Evolutionary conservation across 2,329 filamentous ascomycete species (phyloP).

Genomic region (Hymenoscyphus occultus): DNA sequence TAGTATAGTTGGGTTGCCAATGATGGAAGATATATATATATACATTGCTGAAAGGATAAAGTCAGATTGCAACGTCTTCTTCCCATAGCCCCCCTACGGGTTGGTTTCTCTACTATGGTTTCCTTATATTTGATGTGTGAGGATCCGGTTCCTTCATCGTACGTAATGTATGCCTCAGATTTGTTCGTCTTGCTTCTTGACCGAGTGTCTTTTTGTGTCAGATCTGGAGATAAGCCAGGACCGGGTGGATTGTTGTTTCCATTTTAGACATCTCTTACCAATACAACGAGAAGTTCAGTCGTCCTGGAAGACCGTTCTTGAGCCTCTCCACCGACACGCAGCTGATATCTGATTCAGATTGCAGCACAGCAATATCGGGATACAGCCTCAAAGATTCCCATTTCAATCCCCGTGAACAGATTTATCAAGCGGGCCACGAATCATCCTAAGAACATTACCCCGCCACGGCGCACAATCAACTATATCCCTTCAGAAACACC

Average conservation of each 20-base stretch:
- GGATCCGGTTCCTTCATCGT: too few species aligned
- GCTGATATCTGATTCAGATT: background rate
- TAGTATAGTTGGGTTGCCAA: background rate
- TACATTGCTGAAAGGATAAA: background rate
- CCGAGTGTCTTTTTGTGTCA: too few species aligned
- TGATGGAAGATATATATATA: background rate
- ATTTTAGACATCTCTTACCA: background rate
- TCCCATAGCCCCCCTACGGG: background rate
- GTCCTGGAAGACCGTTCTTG: background rate
- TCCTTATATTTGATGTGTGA: too few species aligned
- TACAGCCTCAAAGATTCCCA: background rate
- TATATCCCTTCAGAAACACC: conserved; percentile 16
- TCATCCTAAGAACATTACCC: conserved; percentile 29
- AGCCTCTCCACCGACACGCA: background rate
- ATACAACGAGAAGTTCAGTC: background rate
- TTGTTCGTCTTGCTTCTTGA: too few species aligned
- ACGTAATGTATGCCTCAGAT: too few species aligned
- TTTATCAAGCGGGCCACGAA: conserved; percentile 24
- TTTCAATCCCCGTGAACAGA: background rate
- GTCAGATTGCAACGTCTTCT: background rate
- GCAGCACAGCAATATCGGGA: background rate
- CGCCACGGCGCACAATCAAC: conserved; percentile 23
- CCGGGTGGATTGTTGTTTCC: background rate
- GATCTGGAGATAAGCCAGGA: too few species aligned
- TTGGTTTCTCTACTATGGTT: background rate